Conservation (phyloP, 768 basidiomycete species). For the Coprinopsis sp. region DNA sequence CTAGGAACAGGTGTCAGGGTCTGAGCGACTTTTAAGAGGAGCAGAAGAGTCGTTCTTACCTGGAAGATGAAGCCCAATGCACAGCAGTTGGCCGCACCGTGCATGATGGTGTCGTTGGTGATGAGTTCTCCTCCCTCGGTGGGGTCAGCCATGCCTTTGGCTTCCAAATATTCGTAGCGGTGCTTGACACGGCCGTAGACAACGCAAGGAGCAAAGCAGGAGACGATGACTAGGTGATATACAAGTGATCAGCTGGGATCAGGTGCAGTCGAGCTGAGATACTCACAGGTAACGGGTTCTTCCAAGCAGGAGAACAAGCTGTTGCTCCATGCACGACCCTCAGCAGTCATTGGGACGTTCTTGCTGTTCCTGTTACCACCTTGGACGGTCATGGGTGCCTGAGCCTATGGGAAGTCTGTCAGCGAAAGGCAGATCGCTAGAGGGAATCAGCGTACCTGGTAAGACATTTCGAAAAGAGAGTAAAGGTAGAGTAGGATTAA, state of each 20-base stretch:
- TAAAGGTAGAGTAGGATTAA: too few species aligned
- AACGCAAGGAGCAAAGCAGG: constrained; percentile 40
- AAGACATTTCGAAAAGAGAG: too few species aligned
- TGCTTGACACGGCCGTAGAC: constrained; percentile 36
- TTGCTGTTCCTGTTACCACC: constrained; percentile 34
- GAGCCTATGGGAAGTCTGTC: background rate
- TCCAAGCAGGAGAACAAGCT: constrained; percentile 28
- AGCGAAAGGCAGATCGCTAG: background rate
- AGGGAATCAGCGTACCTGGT: too few species aligned
- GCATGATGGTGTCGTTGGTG: constrained; percentile 32
- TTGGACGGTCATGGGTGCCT: constrained; percentile 21
- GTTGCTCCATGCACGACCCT: constrained; percentile 35
- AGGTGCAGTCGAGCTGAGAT: background rate
- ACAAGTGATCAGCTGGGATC: background rate
- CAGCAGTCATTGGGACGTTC: constrained; percentile 25
- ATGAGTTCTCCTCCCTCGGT: constrained; percentile 27
- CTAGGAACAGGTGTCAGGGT: constrained; percentile 15
- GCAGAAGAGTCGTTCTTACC: too few species aligned
- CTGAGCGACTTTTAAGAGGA: too few species aligned
- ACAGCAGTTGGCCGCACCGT: constrained; percentile 25
- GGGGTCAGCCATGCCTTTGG: constrained; percentile 34
- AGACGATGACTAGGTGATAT: constrained; percentile 28
- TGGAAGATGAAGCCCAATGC: constrained; percentile 38
- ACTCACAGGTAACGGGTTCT: constrained; percentile 29
- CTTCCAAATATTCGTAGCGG: constrained; percentile 35